Base-by-base conservation (phyloP, 768 basidiomycete species). In the Collybiopsis luxurians region DNA sequence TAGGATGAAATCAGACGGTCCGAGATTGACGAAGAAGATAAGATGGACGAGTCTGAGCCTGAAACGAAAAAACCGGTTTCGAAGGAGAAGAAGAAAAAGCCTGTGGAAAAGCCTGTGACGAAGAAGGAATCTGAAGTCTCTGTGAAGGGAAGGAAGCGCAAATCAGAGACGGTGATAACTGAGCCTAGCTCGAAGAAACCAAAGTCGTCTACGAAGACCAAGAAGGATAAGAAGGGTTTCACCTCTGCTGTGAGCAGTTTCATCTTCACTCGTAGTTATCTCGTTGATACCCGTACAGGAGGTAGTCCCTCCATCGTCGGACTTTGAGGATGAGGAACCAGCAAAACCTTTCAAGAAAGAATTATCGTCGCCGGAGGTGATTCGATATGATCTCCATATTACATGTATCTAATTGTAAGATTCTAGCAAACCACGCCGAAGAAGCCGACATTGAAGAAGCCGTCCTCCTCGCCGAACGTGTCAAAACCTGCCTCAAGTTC, bases 211-310 rank as follows among this genome's bases (percentile, higher is more conserved):
- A 31, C 40, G 19, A 57, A 21, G 26, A 23, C 10, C 21, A 55
- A 54, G 44, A 30, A 56, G 50, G 21, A 43, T n/a, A 28, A 47
- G 19, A 69, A 68, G 50, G 59, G 66, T 42, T 78, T 66, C 64
- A 77, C 78, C 60, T 75, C 78, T 28, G 57, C 66, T 17, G 78
- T 76, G 55, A 39, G 69, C 47, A 27, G 27, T n/a, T 39, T 40
- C 30, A 40, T 43, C 19, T 34, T 45, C 15, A 2, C 11, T 23
- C n/a, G 23, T 30, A 19, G 28, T 59, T n/a, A 50, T 24, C 28
- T 44, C 31, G 30, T n/a, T 23, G 63, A 67, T 60, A 57, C 62
- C 61, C 42, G 6, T 15, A 17, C 58, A 72, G 72, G 69, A 64
- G 53, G 63, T 62, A 10, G 67, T 80, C 17, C 54, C 54, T 45